phyloP scores from a whole-genome alignment of 2,329 filamentous ascomycete genomes.

The Monosporascus sp. region DNA sequence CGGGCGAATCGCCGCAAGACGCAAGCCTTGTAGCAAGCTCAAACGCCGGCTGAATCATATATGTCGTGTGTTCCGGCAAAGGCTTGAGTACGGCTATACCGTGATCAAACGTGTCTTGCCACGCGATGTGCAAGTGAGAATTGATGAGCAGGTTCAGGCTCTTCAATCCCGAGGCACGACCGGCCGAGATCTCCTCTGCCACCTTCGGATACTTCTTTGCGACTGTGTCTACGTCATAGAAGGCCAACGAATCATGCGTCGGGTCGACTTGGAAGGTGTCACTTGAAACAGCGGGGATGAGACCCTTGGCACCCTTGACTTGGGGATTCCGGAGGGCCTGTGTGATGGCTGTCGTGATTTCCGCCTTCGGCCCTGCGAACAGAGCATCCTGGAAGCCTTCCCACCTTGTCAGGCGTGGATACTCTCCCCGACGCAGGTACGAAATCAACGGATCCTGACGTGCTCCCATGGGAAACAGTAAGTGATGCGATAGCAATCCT shows the following conservation, averaged over 20 bases:
- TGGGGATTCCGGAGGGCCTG: slow-evolving; percentile 51
- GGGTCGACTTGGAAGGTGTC: slow-evolving; percentile 61
- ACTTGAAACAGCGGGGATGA: slow-evolving; percentile 56
- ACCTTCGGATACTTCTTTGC: slow-evolving; percentile 62
- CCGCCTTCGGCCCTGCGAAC: slow-evolving; percentile 62
- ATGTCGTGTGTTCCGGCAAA: slow-evolving; percentile 66
- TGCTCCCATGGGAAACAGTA: slow-evolving; percentile 78
- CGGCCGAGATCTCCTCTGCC: slow-evolving; percentile 52
- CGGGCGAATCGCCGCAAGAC: slow-evolving; percentile 66
- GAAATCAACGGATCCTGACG: slow-evolving; percentile 66
- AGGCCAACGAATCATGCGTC: slow-evolving; percentile 63
- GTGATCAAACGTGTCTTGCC: slow-evolving; percentile 70
- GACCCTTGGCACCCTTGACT: slow-evolving; percentile 50
- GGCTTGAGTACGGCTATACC: slow-evolving; percentile 83
- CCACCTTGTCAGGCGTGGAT: slow-evolving; percentile 68
- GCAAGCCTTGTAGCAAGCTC: slow-evolving; percentile 71
- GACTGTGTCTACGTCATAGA: slow-evolving; percentile 64
- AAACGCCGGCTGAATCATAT: slow-evolving; percentile 63
- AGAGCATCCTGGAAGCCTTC: slow-evolving; percentile 65
- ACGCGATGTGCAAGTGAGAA: slow-evolving; percentile 76
- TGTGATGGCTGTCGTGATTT: slow-evolving; percentile 59
- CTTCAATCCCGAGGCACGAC: slow-evolving; percentile 54
- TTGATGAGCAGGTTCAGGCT: slow-evolving; percentile 72
- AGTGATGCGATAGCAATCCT: slow-evolving; percentile 72
- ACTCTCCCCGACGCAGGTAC: slow-evolving; percentile 71